Evolutionary conservation across 169 alveolate genomes (phyloP).

Genomic region (Cryptosporidium canis): DNA sequence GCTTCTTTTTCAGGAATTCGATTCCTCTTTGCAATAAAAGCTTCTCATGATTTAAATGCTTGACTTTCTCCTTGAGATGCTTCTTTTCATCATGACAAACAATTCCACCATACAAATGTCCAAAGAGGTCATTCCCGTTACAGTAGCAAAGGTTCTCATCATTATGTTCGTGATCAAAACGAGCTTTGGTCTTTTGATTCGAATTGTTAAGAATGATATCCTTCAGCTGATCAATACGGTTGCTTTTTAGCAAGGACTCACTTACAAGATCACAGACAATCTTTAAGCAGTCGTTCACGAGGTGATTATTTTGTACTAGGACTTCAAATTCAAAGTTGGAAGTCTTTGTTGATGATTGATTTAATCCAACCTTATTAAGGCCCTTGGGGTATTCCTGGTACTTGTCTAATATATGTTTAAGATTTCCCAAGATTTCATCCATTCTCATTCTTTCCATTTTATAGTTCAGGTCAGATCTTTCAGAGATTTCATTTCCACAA

Average conservation of each 20-base stretch:
- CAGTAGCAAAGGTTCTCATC: constrained; percentile 46
- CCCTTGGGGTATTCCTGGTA: constrained; percentile 60
- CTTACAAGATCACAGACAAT: constrained; percentile 50
- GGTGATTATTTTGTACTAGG: constrained; percentile 42
- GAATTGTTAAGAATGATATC: constrained; percentile 13
- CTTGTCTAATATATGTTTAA: constrained; percentile 53
- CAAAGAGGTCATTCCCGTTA: constrained; percentile 40
- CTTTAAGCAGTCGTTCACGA: constrained; percentile 50
- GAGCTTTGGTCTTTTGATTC: background rate
- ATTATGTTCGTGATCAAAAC: background rate
- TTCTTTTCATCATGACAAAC: constrained; percentile 55
- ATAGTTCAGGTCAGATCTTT: constrained; percentile 54
- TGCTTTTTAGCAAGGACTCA: constrained; percentile 31
- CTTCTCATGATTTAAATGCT: constrained; percentile 37
- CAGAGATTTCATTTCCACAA: background rate
- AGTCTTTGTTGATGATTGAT: background rate
- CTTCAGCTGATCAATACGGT: constrained; percentile 51
- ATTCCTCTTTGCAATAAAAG: constrained; percentile 31
- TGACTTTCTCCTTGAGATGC: constrained; percentile 40
- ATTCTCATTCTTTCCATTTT: constrained; percentile 69
- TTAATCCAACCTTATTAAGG: constrained; percentile 45
- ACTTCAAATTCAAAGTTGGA: constrained; percentile 32
- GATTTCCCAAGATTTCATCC: constrained; percentile 23
- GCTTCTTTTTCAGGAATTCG: constrained; percentile 42
- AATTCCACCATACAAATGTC: constrained; percentile 42